phyloP scores from a whole-genome alignment of 352 stramenopile species.

The Phytopythium aichiense region DNA sequence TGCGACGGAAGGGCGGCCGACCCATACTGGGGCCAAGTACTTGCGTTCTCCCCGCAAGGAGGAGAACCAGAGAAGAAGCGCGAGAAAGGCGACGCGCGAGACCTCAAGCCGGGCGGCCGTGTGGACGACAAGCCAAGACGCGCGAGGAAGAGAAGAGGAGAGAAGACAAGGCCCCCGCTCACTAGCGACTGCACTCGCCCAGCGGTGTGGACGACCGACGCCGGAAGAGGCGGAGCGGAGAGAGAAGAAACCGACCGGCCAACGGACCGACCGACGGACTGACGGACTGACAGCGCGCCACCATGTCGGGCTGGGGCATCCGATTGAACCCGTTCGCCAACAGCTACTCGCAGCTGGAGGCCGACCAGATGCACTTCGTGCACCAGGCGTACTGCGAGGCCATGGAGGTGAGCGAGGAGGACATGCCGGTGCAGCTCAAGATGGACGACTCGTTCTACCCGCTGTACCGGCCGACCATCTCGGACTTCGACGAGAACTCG shows the following conservation, averaged over 20 bases:
- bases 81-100: slow-evolving; percentile 6
- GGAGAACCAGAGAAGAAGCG: slow-evolving; percentile 5
- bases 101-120: neutral
- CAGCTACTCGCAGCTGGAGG: slow-evolving; percentile 83
- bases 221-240: slow-evolving; percentile 9
- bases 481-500: slow-evolving; percentile 85
- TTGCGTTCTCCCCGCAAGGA: neutral
- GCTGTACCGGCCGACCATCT: slow-evolving; percentile 63
- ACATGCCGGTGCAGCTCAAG: slow-evolving; percentile 77
- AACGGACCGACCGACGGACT: neutral
- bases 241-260: neutral
- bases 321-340: slow-evolving; percentile 76
- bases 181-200: no score
- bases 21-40: neutral
- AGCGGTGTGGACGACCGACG: no score
- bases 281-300: neutral
- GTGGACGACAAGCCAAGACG: no score
- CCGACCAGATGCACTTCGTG: slow-evolving; percentile 83
- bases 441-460: slow-evolving; percentile 86
- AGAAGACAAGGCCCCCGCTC: no score
- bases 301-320: slow-evolving; percentile 81
- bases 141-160: no score
- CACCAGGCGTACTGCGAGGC: slow-evolving; percentile 84
- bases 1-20: neutral
- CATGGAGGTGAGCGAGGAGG: slow-evolving; percentile 79